Evolutionary conservation across 1,284 basidiomycete genomes (phyloP).

Genomic region (Ceraceosorus bombacis): DNA sequence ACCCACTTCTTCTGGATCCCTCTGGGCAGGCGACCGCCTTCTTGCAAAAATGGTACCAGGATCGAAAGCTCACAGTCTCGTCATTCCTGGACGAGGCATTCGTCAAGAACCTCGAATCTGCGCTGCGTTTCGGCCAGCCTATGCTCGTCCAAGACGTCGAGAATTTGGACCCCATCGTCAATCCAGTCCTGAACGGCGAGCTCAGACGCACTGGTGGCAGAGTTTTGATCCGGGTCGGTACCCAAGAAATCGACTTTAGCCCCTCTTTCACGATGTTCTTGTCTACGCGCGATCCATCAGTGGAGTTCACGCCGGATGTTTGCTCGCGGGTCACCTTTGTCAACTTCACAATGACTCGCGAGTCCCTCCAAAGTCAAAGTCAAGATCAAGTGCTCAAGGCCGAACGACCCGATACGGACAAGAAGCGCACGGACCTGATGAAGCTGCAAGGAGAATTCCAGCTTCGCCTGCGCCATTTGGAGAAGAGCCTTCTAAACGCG

Average conservation of each 20-base stretch:
- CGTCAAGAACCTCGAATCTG: slow-evolving; percentile 94
- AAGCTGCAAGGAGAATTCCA: slow-evolving; percentile 98
- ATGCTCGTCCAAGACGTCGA: slow-evolving; percentile 97
- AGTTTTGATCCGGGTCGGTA: slow-evolving; percentile 94
- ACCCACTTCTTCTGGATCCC: slow-evolving; percentile 95
- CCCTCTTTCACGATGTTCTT: slow-evolving; percentile 96
- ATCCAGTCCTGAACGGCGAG: slow-evolving; percentile 94
- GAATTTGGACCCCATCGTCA: slow-evolving; percentile 93
- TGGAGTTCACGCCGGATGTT: slow-evolving; percentile 95
- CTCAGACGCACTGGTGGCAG: slow-evolving; percentile 80
- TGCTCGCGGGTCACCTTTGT: slow-evolving; percentile 98
- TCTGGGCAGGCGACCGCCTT: slow-evolving; percentile 96
- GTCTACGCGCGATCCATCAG: slow-evolving; percentile 90
- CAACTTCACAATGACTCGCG: slow-evolving; percentile 99
- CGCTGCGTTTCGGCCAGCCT: slow-evolving; percentile 97
- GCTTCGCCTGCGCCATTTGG: slow-evolving; percentile 80
- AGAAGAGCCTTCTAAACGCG: slow-evolving; percentile 86
- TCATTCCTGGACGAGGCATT: slow-evolving; percentile 98
- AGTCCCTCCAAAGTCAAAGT: slow-evolving; percentile 95
- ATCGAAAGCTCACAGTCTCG: slow-evolving; percentile 93
- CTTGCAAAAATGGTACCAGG: slow-evolving; percentile 87
- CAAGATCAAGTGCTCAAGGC: slow-evolving; percentile 94
- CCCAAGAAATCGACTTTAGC: slow-evolving; percentile 98
- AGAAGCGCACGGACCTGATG: slow-evolving; percentile 94
- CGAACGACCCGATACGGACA: slow-evolving; percentile 92